Conservation (phyloP, 2,329 filamentous ascomycete species). For the Fusarium palustre region DNA sequence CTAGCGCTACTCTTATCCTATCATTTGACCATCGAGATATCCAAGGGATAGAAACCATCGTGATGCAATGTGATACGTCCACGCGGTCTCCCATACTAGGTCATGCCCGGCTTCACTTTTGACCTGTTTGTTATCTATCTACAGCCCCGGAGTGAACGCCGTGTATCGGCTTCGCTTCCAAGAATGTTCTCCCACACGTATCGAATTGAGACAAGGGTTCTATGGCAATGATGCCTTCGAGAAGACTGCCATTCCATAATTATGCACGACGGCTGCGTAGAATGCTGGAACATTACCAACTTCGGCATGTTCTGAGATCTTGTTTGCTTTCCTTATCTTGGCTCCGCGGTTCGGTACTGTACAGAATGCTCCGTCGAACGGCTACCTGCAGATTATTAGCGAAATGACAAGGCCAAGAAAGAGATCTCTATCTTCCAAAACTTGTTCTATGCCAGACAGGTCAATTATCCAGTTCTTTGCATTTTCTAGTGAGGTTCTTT, state of each 20-base stretch:
- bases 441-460: slow-evolving; percentile 2
- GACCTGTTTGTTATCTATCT: slow-evolving; percentile 16
- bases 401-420: background rate
- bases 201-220: background rate
- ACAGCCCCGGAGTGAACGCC: slow-evolving; percentile 27
- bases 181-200: slow-evolving; percentile 2
- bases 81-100: slow-evolving; percentile 6
- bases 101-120: background rate
- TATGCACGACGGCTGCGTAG: slow-evolving; percentile 8
- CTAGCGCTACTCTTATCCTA: slow-evolving; percentile 28
- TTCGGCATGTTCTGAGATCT: slow-evolving; percentile 3
- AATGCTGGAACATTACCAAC: background rate
- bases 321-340: slow-evolving; percentile 2
- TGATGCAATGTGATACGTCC: slow-evolving; percentile 21
- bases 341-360: background rate
- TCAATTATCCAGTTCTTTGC: background rate
- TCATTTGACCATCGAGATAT: slow-evolving; percentile 38
- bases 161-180: slow-evolving; percentile 1
- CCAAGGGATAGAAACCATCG: slow-evolving; percentile 15
- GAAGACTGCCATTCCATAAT: slow-evolving; percentile 4
- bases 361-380: background rate
- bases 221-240: slow-evolving; percentile 6
- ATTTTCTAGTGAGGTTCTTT: slow-evolving; percentile 19
- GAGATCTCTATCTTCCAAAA: background rate
- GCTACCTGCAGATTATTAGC: slow-evolving; percentile 1